Percentiles rank a stretch among this genome's conserved stretches.
phyloP scores from a whole-genome alignment of 805 yeast genomes.

The Candida ipomoeae region DNA sequence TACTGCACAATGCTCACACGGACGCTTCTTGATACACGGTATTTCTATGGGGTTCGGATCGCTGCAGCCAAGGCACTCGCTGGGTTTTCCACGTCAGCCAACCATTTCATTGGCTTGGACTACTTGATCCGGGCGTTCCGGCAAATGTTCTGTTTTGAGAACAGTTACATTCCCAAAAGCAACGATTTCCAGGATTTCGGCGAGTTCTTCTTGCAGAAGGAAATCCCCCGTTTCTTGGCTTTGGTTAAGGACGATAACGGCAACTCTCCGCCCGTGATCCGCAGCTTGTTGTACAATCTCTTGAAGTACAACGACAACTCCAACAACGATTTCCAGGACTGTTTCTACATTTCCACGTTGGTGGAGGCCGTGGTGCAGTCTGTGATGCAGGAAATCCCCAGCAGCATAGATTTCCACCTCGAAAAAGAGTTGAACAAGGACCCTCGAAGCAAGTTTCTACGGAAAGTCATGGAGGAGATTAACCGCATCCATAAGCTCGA shows the following conservation, averaged over 20 bases:
- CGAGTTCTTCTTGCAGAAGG: constrained; percentile 63
- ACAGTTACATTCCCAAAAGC: constrained; percentile 59
- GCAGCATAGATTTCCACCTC: constrained; percentile 11
- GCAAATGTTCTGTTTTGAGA: constrained; percentile 66
- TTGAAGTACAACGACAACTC: constrained; percentile 83
- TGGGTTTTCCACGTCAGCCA: constrained; percentile 54
- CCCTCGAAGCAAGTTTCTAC: constrained; percentile 17
- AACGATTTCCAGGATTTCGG: constrained; percentile 77
- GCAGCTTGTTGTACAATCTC: constrained; percentile 61
- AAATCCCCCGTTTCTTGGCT: constrained; percentile 61
- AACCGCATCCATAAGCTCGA: constrained; percentile 76
- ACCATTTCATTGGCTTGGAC: constrained; percentile 65
- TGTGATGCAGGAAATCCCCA: constrained; percentile 18
- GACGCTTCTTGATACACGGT: constrained; percentile 77
- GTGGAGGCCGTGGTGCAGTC: constrained; percentile 48
- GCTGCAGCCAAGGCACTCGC: constrained; percentile 84
- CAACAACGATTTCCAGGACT: constrained; percentile 71
- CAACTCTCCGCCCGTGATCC: constrained; percentile 53
- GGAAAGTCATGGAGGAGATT: constrained; percentile 54
- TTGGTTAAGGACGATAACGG: constrained; percentile 59
- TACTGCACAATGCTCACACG: constrained; percentile 76
- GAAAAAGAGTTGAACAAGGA: constrained; percentile 5
- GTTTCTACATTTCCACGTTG: constrained; percentile 57
- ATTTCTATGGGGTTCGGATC: constrained; percentile 82
- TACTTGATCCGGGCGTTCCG: constrained; percentile 71